Evolutionary conservation across 2,329 filamentous ascomycete species (phyloP), one percentile per base, ranked within the genome.

Genomic region (Fusarium caatingaense): DNA sequence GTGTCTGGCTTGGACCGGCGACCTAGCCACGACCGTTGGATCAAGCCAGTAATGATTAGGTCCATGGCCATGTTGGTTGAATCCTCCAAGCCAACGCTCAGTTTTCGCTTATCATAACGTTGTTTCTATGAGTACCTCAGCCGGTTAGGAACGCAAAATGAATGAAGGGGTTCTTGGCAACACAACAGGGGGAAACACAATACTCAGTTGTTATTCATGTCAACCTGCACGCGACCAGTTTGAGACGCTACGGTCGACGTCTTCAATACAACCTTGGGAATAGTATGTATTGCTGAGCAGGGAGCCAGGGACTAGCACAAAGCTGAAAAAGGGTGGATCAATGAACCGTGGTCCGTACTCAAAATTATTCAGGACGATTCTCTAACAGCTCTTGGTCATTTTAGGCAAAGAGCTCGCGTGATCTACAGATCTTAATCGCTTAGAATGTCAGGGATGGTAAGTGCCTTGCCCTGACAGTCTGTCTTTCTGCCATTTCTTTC

Each of bases 11-110:
- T 56, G 60, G 47, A 37, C 34, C 34, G 18, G 18, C 34, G 34
- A 64, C 58, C 42, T 64, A 64, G 60, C 56, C 55, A 60, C 46
- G 56, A 63, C 68, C 68, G 66, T 74, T 74, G 45, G 55, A 37
- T 57, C 67, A 57, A 56, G 42, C 48, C 60, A 60, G 27, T 37
- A n/a, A 37, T 37, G 12, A 30, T 30, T 15, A 37, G 34, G 34
- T n/a, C 34, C 55, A 60, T 71, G 48, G 71, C 63, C 72, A 73
- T 72, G 74, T 75, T 40, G 21, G 49, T 41, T 27, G 9, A 27
- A n/a, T 56, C 66, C 67, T 37, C 72, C 72, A 74, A 75, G 41
- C 65, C 66, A 63, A 40, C 23, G 18, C 27, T 53, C 32, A 25
- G 30, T 51, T n/a, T 37, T 51, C 41, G n/a, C 21, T 44, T 21